Evolutionary conservation across 1,284 basidiomycete genomes (phyloP), one percentile per base, ranked within the genome.

Genomic region (Melampsora americana): DNA sequence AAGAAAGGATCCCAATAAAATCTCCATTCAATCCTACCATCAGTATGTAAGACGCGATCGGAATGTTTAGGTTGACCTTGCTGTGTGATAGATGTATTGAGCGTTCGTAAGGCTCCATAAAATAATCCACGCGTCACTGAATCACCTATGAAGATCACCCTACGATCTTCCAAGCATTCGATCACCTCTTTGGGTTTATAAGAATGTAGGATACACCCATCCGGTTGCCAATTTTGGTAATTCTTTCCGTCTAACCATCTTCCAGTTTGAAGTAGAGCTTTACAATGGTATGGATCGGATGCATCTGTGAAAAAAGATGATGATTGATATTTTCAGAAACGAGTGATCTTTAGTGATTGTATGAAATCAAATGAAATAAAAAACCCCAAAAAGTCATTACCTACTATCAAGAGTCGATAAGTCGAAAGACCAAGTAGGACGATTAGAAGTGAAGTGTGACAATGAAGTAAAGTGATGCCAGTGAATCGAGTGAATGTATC

Each of bases 71-170:
- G 20, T 32, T 50, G 23, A 3, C 50, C 65, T 18, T 61, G 30
- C 5, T 88, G 1, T 90, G 83, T 7, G 81, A 71, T 69, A 20
- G 72, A 20, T 35, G 66, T 53, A 66, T 74, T 65, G 42, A 66
- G 53, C 39, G 71, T 53, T 44, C 69, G 23, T 20, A 88, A 86
- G 66, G 90, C 85, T 66, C 90, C 87, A 83, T 90, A 93, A 84
- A 89, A 95, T 14, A 94, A 84, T 74, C 88, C 87, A 61, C 92
- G 86, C 16, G 91, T 89, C 61, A 90, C 87, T 26, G 92, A 93
- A 83, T 95, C 92, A n/a, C 92, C 92, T 56, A 91, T 85, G 82
- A 95, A 95, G 66, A 91, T 84, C 32, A 92, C 85, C 12, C 79
- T 81, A 16, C 83, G 80, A 16, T 78, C 79, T 11, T 69, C 60